phyloP scores from a whole-genome alignment of 169 alveolate species.

The Cryptosporidium viatorum region DNA sequence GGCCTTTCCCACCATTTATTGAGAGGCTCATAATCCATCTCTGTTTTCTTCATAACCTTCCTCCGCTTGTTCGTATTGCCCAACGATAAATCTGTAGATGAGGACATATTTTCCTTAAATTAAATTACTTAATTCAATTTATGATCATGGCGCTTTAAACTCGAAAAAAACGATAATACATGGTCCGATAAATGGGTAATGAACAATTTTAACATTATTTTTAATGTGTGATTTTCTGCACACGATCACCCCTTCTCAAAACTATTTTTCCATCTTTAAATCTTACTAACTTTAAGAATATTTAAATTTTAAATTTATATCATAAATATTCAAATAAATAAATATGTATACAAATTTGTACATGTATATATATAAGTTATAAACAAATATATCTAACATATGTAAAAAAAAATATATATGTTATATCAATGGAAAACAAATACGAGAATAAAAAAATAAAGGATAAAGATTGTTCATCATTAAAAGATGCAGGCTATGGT shows the following conservation, averaged over 20 bases:
- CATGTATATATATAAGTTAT: neutral
- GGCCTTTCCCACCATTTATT: conserved; percentile 90
- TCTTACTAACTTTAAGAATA: neutral
- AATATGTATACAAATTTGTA: too few relatives aligned
- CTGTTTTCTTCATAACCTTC: conserved; percentile 63
- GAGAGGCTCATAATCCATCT: conserved; percentile 83
- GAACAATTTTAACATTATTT: neutral
- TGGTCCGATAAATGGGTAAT: neutral
- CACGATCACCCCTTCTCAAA: conserved; percentile 9
- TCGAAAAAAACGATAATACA: neutral
- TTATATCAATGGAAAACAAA: neutral
- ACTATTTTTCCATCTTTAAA: neutral
- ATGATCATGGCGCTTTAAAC: conserved; percentile 18
- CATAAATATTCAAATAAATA: neutral
- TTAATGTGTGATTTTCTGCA: conserved; percentile 30
- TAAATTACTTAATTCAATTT: neutral
- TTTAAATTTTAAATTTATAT: neutral
- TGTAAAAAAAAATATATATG: neutral
- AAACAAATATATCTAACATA: neutral
- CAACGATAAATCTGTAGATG: conserved; percentile 9
- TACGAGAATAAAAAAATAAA: neutral
- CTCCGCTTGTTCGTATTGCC: conserved; percentile 41
- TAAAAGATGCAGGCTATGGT: neutral
- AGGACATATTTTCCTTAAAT: neutral
- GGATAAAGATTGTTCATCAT: neutral